Percentiles rank a stretch among this genome's conserved stretches.
phyloP scores from a whole-genome alignment of 768 basidiomycete species.

The Lactarius akahatsu region DNA sequence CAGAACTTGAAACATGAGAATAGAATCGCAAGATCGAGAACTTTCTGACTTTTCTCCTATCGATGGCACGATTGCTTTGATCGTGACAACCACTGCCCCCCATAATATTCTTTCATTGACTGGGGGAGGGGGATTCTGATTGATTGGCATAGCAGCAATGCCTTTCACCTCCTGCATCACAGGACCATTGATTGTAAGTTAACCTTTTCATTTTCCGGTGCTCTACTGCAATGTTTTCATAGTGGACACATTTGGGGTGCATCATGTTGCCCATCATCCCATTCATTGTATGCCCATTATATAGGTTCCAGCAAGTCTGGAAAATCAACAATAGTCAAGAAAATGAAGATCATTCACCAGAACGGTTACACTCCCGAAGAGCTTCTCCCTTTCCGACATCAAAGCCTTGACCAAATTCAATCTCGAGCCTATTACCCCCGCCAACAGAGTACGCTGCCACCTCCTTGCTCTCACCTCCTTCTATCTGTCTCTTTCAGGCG shows the following conservation, averaged over 20 bases:
- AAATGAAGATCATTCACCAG: slow-evolving; percentile 99
- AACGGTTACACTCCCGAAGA: slow-evolving; percentile 70
- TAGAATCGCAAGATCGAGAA: no score
- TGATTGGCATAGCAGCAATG: not conserved
- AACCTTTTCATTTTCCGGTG: no score
- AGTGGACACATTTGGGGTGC: no score
- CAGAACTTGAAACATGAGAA: no score
- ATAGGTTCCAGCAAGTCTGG: slow-evolving; percentile 95
- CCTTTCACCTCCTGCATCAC: no score
- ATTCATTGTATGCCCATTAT: slow-evolving; percentile 7
- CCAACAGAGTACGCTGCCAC: slow-evolving; percentile 53
- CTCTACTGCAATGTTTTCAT: no score
- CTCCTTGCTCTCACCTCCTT: slow-evolving; percentile 27
- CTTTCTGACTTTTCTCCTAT: no score
- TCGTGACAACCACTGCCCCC: no score
- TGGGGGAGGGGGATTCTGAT: not conserved
- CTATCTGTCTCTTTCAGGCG: slow-evolving; percentile 31
- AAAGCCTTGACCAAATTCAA: slow-evolving; percentile 85
- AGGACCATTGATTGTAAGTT: no score
- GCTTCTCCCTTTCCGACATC: slow-evolving; percentile 63
- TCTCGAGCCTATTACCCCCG: slow-evolving; percentile 66
- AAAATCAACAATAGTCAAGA: slow-evolving; percentile 95
- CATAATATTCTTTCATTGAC: not conserved
- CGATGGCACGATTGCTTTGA: no score
- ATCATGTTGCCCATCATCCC: not conserved